Conservation (phyloP, 495 filamentous ascomycete species). For the Eremomyces bilateralis region DNA sequence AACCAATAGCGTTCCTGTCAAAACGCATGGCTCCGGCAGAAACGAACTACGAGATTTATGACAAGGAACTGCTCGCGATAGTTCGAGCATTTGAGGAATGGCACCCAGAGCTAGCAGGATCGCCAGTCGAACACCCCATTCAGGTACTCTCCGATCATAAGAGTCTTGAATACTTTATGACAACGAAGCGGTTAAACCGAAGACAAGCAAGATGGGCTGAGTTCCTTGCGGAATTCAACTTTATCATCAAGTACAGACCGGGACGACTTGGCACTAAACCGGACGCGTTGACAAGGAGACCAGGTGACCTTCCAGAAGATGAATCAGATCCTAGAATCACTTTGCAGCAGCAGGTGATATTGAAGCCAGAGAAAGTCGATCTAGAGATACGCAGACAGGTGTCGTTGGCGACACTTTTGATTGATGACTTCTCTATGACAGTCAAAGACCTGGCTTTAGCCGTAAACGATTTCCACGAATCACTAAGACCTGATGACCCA, state of each 20-base stretch:
- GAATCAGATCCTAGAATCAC: neutral
- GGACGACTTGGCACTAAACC: neutral
- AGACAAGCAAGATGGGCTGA: slow-evolving; percentile 1
- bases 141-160: neutral
- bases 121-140: neutral
- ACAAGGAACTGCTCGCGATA: slow-evolving; percentile 21
- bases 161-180: slow-evolving; percentile 1
- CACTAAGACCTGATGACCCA: neutral
- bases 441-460: too few relatives aligned
- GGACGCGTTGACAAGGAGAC: neutral
- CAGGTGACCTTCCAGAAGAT: neutral
- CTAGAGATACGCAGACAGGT: too few relatives aligned
- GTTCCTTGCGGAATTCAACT: slow-evolving; percentile 2
- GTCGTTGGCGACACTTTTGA: too few relatives aligned
- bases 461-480: too few relatives aligned
- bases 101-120: neutral
- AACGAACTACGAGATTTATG: slow-evolving; percentile 14
- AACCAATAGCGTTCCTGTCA: slow-evolving; percentile 13
- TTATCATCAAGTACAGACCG: neutral
- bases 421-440: too few relatives aligned
- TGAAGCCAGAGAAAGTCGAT: neutral
- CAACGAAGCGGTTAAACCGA: neutral
- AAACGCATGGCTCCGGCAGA: slow-evolving; percentile 11
- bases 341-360: neutral
- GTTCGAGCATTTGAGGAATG: slow-evolving; percentile 11